phyloP scores from a whole-genome alignment of 2,329 filamentous ascomycete genomes.

The Eutypella sp. region DNA sequence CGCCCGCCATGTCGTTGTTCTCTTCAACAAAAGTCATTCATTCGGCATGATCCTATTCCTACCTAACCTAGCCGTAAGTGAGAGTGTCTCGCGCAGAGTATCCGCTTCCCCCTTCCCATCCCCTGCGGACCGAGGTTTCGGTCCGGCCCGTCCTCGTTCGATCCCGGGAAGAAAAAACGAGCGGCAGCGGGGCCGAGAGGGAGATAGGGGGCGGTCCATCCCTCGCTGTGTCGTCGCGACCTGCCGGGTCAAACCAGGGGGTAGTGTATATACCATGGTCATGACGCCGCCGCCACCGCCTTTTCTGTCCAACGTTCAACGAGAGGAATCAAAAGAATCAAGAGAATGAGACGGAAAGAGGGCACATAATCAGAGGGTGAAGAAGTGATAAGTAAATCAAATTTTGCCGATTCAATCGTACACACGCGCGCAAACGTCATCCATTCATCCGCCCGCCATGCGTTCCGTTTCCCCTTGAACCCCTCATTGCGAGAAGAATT shows the following conservation, averaged over 20 bases:
- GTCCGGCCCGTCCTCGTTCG: too few species aligned
- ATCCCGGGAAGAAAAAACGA: too few species aligned
- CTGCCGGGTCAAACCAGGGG: too few species aligned
- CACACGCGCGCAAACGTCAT: background rate
- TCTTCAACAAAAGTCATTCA: too few species aligned
- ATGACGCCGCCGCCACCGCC: background rate
- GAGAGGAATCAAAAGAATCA: background rate
- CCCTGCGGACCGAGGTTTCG: too few species aligned
- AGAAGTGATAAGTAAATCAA: background rate
- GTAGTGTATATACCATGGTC: too few species aligned
- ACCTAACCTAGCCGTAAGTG: background rate
- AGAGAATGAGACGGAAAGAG: too few species aligned
- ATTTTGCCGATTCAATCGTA: slow-evolving; percentile 1
- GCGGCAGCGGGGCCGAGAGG: too few species aligned
- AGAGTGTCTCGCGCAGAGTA: background rate
- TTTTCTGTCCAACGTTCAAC: background rate
- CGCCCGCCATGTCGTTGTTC: too few species aligned
- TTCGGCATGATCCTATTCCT: background rate
- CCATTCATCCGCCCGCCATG: background rate
- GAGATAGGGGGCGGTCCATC: too few species aligned
- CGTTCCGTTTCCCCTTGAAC: background rate
- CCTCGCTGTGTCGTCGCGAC: too few species aligned
- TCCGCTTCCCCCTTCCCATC: background rate
- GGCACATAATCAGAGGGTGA: too few species aligned
- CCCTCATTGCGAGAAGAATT: background rate